Base-by-base conservation (phyloP, 208 protist genomes). In the Trypanosoma scelopori region DNA sequence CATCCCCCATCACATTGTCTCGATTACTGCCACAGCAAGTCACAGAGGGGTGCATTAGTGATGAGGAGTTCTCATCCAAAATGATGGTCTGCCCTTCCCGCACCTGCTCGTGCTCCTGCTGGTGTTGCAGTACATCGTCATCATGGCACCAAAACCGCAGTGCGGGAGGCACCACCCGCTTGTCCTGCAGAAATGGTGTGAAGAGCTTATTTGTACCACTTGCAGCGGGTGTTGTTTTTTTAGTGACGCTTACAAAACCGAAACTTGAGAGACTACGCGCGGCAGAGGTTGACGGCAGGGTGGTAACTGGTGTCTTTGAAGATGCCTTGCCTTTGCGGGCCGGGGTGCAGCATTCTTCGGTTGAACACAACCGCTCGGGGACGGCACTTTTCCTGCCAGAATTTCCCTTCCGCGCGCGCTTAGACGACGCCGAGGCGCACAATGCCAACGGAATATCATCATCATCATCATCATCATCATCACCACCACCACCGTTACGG, bases 151-250 rank as follows among this genome's bases (percentile, higher is more conserved):
- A 95, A 67, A 91, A 82, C 37, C 78, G 79, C 41, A 95, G 62
- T 9, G 79, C 70, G 15, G 43, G 22, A 1, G 89, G 89, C 22
- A 85, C 82, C 7, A 92, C 47, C 0, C 89, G 84, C 47, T 85
- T 89, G 67, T 95, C 84, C 23, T 81, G 89, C 30, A 95, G 81
- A 76, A 95, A 95, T 6, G 65, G 20, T 1, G 82, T 76, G 67
- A 95, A 93, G 6, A 95, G 63, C 30, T 62, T 82, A 28, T 83
- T 84, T 27, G 72, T 89, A 39, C 81, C 69, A 25, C 69, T 18
- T 15, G n/a, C 32, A 1, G 57, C 23, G 23, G 22, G 45, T 23
- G 50, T 39, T 25, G 43, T 32, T 41, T 76, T 85, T 27, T 82
- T 71, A 1, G 57, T 27, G 18, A 60, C 25, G 45, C 58, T 71